These are phyloP conservation scores for Ascochyta pisi DNA, from an alignment of 2,329 filamentous ascomycete species.

Conservation along the genomic window DNA sequence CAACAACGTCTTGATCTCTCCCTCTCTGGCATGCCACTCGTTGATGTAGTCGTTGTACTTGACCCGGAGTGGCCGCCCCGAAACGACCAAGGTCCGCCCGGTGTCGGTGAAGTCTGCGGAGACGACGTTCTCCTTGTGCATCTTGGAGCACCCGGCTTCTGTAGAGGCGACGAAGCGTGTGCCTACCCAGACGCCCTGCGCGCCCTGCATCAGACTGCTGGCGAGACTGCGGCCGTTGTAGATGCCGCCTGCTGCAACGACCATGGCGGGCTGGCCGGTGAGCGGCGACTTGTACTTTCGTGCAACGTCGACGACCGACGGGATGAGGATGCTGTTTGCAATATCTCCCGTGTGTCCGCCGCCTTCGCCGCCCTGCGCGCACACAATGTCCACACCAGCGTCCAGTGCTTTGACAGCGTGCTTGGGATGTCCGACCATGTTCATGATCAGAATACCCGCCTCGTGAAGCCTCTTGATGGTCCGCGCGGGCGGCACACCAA, in stretches of 20 bases:
- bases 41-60: constrained; percentile 83
- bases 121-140: constrained; percentile 86
- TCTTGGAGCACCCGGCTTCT: constrained; percentile 80
- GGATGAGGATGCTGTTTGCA: constrained; percentile 84
- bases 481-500: constrained; percentile 79
- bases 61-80: constrained; percentile 80
- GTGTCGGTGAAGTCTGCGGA: constrained; percentile 81
- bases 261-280: constrained; percentile 73
- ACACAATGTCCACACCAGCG: constrained; percentile 87
- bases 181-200: constrained; percentile 90
- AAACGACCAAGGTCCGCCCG: constrained; percentile 79
- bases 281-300: constrained; percentile 73
- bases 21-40: constrained; percentile 78
- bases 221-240: constrained; percentile 83
- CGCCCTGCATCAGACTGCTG: constrained; percentile 84
- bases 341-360: constrained; percentile 90
- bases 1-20: constrained; percentile 77
- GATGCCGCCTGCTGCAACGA: constrained; percentile 89
- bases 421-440: constrained; percentile 94
- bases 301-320: constrained; percentile 85
- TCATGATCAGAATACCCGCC: constrained; percentile 87
- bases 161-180: constrained; percentile 85
- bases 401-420: constrained; percentile 89
- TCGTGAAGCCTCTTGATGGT: constrained; percentile 80
- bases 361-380: constrained; percentile 90